Percentiles rank a stretch among this genome's conserved stretches.
These are phyloP conservation scores for Microcera coccophila DNA, from an alignment of 2,329 filamentous ascomycete species.

Conservation along the genomic window DNA sequence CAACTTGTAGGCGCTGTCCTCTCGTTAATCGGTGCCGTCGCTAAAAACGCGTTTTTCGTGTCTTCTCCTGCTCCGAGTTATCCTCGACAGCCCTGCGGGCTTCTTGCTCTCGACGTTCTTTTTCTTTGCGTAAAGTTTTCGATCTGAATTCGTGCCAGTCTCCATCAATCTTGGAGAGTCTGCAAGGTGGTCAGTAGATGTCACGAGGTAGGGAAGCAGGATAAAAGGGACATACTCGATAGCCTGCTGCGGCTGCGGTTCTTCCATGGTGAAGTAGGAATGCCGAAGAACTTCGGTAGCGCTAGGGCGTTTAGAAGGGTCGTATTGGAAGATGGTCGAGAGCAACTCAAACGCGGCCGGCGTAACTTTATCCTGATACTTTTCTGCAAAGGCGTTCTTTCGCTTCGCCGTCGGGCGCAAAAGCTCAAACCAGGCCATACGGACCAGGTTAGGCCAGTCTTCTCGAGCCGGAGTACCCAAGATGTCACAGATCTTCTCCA, in stretches of 20 bases:
- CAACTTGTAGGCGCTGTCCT: too few relatives aligned
- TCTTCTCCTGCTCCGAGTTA: slow-evolving; percentile 32
- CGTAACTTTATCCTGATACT: slow-evolving; percentile 73
- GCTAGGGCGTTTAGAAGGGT: slow-evolving; percentile 77
- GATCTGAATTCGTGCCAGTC: slow-evolving; percentile 99
- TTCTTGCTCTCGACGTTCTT: slow-evolving; percentile 62
- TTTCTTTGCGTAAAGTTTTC: slow-evolving; percentile 88
- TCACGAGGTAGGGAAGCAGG: background rate
- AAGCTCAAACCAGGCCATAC: slow-evolving; percentile 96
- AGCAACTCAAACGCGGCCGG: slow-evolving; percentile 80
- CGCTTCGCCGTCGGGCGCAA: slow-evolving; percentile 72
- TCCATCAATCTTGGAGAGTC: slow-evolving; percentile 75
- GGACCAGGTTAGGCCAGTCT: slow-evolving; percentile 85
- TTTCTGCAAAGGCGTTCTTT: slow-evolving; percentile 73
- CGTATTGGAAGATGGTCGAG: slow-evolving; percentile 80
- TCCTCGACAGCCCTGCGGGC: slow-evolving; percentile 40
- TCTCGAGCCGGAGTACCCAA: slow-evolving; percentile 80
- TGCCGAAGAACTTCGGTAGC: slow-evolving; percentile 83
- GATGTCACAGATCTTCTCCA: slow-evolving; percentile 93
- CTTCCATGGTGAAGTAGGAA: slow-evolving; percentile 81
- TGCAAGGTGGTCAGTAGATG: slow-evolving; percentile 37
- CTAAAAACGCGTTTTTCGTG: slow-evolving; percentile 40
- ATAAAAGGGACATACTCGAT: slow-evolving; percentile 70
- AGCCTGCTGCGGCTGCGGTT: slow-evolving; percentile 71
- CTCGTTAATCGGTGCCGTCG: slow-evolving; percentile 17